Base-by-base conservation (phyloP, 2,329 filamentous ascomycete species). In the Colletotrichum euphorbiae region DNA sequence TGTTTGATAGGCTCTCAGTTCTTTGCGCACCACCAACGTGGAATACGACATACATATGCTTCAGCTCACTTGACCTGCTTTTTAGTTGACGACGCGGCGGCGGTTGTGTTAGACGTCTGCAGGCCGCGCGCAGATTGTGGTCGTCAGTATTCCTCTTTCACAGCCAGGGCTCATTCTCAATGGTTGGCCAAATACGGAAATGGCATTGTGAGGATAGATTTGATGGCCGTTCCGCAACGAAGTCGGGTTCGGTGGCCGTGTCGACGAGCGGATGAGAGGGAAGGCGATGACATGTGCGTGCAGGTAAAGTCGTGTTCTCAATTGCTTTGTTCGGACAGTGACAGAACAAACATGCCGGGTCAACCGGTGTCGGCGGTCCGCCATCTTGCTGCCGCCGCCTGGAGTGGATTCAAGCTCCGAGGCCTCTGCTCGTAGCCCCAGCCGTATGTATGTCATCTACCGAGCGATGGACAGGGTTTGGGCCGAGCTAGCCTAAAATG, bases 241-340 rank as follows among this genome's bases (percentile, higher is more conserved):
- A 28, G 24, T 55, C 42, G 50, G 62, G 42, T 56, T 62, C 43
- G 59, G 17, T 42, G 15, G 48, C 36, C 11, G 21, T 62, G 63
- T 33, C 21, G 33, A 45, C n/a, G 13, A 46, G 51, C 64, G 52
- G 52, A 64, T 60, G 45, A 42, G 45, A 52, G 19, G 54, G 46
- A 40, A 58, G 60, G 54, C 45, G 38, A 54, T 40, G 46, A 54
- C 65, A 59, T 46, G 52, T 46, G 46, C 60, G 38, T n/a, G 11
- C 13, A 40, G n/a, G n/a, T 17, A 54, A 15, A 3, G 40, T 40
- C 38, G 31, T 48, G 38, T 54, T 64, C 45, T 56, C 52, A 40
- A 40, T 31, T 76, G 74, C 75, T 77, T 75, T 72, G 73, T 75
- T 80, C 78, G 79, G 79, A 76, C 77, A 80, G 71, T 76, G 79